phyloP scores from a whole-genome alignment of 768 basidiomycete genomes.

The Trametes coccinea region DNA sequence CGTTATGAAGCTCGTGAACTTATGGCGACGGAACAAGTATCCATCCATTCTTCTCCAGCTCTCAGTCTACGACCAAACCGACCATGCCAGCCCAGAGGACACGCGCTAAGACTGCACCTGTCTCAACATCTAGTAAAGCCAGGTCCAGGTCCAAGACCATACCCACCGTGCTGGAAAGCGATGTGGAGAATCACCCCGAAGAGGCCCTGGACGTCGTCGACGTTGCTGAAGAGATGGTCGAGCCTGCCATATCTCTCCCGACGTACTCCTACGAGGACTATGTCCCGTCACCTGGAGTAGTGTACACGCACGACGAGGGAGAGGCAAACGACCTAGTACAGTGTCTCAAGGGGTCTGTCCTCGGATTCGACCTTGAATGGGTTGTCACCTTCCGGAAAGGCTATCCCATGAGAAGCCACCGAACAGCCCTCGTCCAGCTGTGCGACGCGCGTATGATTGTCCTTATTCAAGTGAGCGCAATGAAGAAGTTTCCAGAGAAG shows the following conservation, averaged over 20 bases:
- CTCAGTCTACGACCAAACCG: not conserved
- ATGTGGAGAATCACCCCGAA: conserved; percentile 9
- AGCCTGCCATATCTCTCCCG: conserved; percentile 23
- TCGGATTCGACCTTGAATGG: conserved; percentile 59
- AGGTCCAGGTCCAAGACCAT: not conserved
- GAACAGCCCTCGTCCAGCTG: conserved; percentile 48
- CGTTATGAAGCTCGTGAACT: not conserved
- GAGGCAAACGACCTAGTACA: conserved; percentile 43
- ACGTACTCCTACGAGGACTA: conserved; percentile 43
- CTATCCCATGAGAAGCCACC: conserved; percentile 29
- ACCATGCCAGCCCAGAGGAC: not conserved
- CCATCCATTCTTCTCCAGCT: not conserved
- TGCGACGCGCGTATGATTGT: conserved; percentile 45
- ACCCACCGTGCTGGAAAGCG: not conserved
- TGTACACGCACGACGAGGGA: conserved; percentile 43
- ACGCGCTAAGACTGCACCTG: not conserved
- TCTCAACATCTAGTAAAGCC: not conserved
- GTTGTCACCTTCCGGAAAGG: conserved; percentile 36
- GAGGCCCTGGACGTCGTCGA: not conserved
- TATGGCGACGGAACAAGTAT: not conserved
- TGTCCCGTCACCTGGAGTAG: conserved; percentile 34
- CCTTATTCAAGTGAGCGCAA: conserved; percentile 48
- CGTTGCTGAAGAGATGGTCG: not conserved
- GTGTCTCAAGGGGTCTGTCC: conserved; percentile 39
- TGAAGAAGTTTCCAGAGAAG: conserved; percentile 48